Percentiles rank a stretch among this genome's conserved stretches.
These are phyloP conservation scores for Candida ulmi DNA, from an alignment of 805 yeast genomes.

Conservation along the genomic window DNA sequence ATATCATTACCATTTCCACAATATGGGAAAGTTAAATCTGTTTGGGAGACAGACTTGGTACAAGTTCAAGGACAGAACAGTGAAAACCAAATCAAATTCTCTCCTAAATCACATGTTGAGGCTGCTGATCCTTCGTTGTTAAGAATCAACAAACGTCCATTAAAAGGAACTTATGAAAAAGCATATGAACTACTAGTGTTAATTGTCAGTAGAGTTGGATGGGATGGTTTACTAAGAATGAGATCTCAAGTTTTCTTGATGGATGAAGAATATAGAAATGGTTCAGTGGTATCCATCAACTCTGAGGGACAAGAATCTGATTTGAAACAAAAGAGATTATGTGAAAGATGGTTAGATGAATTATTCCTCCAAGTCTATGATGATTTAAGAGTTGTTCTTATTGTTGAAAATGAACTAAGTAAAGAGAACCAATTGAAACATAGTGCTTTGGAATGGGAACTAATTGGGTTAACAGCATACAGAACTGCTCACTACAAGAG, in stretches of 20 bases:
- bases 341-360: conserved; percentile 79
- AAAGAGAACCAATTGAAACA: conserved; percentile 31
- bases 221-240: conserved; percentile 68
- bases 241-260: conserved; percentile 76
- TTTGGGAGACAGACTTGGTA: conserved; percentile 34
- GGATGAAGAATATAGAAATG: conserved; percentile 59
- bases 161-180: conserved; percentile 47
- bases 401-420: conserved; percentile 26
- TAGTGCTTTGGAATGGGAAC: conserved; percentile 70
- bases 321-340: conserved; percentile 41
- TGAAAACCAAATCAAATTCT: conserved; percentile 18
- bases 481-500: conserved; percentile 43
- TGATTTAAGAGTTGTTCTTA: conserved; percentile 39
- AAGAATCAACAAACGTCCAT: conserved; percentile 43
- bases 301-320: conserved; percentile 4
- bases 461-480: conserved; percentile 52
- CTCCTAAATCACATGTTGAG: conserved; percentile 28
- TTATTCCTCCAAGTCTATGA: conserved; percentile 66
- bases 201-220: conserved; percentile 65
- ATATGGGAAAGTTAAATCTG: conserved; percentile 45
- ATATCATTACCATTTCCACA: conserved; percentile 45
- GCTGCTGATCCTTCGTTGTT: conserved; percentile 42
- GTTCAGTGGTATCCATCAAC: conserved; percentile 18
- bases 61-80: conserved; percentile 23
- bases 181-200: conserved; percentile 71